phyloP scores from a whole-genome alignment of 225 moss, liverwort and hornwort species.

The Physcomitrellopsis africana region DNA sequence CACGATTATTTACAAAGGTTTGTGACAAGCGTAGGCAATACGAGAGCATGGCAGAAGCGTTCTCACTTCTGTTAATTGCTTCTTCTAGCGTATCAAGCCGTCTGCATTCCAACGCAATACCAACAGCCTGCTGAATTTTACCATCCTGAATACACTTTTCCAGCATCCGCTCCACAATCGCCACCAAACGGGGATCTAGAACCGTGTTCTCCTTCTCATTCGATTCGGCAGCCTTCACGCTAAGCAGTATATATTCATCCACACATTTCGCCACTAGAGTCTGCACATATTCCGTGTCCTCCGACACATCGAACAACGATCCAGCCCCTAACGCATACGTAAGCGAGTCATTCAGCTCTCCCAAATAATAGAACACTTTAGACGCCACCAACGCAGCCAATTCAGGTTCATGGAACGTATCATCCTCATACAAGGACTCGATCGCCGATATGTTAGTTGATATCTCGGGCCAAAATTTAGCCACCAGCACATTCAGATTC shows the following conservation, averaged over 20 bases:
- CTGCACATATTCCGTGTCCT: slow-evolving; percentile 84
- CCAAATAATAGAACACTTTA: slow-evolving; percentile 84
- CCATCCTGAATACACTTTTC: slow-evolving; percentile 88
- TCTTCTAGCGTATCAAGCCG: slow-evolving; percentile 81
- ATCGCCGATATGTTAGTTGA: slow-evolving; percentile 80
- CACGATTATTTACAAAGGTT: slow-evolving; percentile 77
- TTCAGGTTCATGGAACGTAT: slow-evolving; percentile 67
- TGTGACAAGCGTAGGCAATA: slow-evolving; percentile 79
- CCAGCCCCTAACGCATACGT: slow-evolving; percentile 75
- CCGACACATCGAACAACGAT: slow-evolving; percentile 81
- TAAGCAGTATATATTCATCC: slow-evolving; percentile 75
- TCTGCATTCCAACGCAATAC: slow-evolving; percentile 81
- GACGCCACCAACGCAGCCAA: slow-evolving; percentile 82
- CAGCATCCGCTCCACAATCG: slow-evolving; percentile 86
- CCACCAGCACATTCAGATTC: slow-evolving; percentile 75
- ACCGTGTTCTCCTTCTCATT: slow-evolving; percentile 53
- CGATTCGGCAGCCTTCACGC: slow-evolving; percentile 63
- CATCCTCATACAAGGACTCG: slow-evolving; percentile 79
- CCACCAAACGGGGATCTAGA: slow-evolving; percentile 62
- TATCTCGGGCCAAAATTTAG: slow-evolving; percentile 84
- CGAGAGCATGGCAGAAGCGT: slow-evolving; percentile 68
- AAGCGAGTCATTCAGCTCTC: slow-evolving; percentile 77
- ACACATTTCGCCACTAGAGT: slow-evolving; percentile 89
- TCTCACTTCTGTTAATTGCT: slow-evolving; percentile 77
- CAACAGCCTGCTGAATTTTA: slow-evolving; percentile 86